Percentiles rank a stretch among this genome's conserved stretches.
Conservation (phyloP, 2,329 filamentous ascomycete genomes). For the Aspergillus viridinutans region DNA sequence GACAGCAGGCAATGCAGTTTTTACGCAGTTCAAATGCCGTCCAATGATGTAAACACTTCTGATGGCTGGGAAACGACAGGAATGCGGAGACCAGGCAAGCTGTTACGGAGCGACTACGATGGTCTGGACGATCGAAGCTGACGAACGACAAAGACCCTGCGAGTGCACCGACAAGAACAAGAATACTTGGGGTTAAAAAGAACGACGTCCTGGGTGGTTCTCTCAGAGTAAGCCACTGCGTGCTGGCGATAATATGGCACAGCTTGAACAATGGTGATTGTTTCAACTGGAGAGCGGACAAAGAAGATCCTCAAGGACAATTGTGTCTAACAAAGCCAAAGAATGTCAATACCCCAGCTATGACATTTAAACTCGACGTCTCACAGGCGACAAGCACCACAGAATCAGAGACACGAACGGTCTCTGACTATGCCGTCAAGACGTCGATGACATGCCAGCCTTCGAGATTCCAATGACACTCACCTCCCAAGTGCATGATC, state of each 20-base stretch:
- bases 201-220: neutral
- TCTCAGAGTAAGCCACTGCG: neutral
- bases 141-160: neutral
- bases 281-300: constrained; percentile 1
- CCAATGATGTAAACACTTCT: constrained; percentile 9
- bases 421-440: neutral
- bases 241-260: neutral
- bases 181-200: neutral
- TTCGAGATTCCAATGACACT: constrained; percentile 7
- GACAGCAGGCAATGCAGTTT: constrained; percentile 2
- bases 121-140: neutral
- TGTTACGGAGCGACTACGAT: neutral
- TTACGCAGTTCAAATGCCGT: constrained; percentile 4
- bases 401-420: neutral
- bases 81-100: constrained; percentile 14
- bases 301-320: constrained; percentile 4
- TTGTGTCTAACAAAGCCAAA: constrained; percentile 1
- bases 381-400: neutral
- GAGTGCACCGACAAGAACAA: neutral
- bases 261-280: constrained; percentile 1
- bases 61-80: constrained; percentile 20
- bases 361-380: constrained; percentile 3
- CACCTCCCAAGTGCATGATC: constrained; percentile 16
- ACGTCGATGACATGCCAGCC: constrained; percentile 4
- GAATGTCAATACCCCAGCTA: constrained; percentile 2